Conservation (phyloP, 495 filamentous ascomycete species). For the Hyphodiscus hymeniophilus region DNA sequence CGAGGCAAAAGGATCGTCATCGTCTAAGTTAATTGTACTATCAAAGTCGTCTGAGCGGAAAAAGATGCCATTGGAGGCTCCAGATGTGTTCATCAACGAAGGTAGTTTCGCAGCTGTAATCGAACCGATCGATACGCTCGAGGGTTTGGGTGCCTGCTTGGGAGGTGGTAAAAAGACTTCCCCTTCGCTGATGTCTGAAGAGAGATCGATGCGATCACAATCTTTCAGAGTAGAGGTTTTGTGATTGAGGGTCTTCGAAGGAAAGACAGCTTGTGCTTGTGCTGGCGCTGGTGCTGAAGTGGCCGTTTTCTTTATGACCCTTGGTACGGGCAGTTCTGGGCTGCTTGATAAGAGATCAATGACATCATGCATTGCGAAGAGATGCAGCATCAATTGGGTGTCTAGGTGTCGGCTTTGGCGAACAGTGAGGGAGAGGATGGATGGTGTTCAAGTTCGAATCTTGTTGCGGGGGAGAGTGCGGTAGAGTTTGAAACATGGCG, state of each 20-base stretch:
- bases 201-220: slow-evolving; percentile 11
- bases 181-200: slow-evolving; percentile 4
- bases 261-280: not conserved
- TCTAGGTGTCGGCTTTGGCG: not conserved
- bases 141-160: not conserved
- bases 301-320: not conserved
- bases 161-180: not conserved
- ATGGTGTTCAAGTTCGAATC: no score
- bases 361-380: slow-evolving; percentile 12
- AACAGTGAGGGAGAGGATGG: no score
- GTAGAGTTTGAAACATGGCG: no score
- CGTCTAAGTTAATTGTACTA: slow-evolving; percentile 26
- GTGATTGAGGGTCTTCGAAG: slow-evolving; percentile 5
- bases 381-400: not conserved
- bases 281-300: not conserved
- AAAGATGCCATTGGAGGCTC: slow-evolving; percentile 5
- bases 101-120: not conserved
- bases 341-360: slow-evolving; percentile 19
- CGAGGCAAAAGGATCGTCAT: slow-evolving; percentile 19
- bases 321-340: slow-evolving; percentile 3
- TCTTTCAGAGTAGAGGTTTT: not conserved
- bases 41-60: slow-evolving; percentile 48
- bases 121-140: no score
- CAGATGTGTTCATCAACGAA: not conserved
- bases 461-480: no score